Conservation (phyloP, 1,139 yeast genomes). For the Zygosaccharomyces sapae region DNA sequence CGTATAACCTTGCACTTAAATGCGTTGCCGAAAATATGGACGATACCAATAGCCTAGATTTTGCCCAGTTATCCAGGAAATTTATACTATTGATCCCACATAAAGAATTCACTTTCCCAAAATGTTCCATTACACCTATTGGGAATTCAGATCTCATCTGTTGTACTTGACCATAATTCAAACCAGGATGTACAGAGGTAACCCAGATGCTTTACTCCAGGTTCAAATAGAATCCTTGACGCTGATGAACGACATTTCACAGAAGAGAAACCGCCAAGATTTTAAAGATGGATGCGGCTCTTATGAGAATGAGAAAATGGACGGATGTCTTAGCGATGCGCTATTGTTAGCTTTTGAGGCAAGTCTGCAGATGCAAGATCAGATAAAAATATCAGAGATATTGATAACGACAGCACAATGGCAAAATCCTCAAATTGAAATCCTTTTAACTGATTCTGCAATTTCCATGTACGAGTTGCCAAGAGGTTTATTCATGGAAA, state of each 20-base stretch:
- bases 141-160: slow-evolving; percentile 19
- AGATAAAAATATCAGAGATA: slow-evolving; percentile 8
- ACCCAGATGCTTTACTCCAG: neutral
- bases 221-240: slow-evolving; percentile 4
- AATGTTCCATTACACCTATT: slow-evolving; percentile 20
- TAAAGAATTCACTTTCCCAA: slow-evolving; percentile 19
- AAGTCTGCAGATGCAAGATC: slow-evolving; percentile 8
- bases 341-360: slow-evolving; percentile 8
- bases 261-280: slow-evolving; percentile 3
- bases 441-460: slow-evolving; percentile 5
- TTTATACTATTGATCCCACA: slow-evolving; percentile 21
- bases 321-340: slow-evolving; percentile 12
- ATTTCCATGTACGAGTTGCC: slow-evolving; percentile 3
- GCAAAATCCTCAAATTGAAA: slow-evolving; percentile 6
- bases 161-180: slow-evolving; percentile 8
- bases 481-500: slow-evolving; percentile 5
- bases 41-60: slow-evolving; percentile 1
- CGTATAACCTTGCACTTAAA: slow-evolving; percentile 25
- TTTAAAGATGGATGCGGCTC: slow-evolving; percentile 1
- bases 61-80: slow-evolving; percentile 13
- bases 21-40: slow-evolving; percentile 9
- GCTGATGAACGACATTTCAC: slow-evolving; percentile 3
- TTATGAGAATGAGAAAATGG: slow-evolving; percentile 3
- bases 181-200: neutral
- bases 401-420: slow-evolving; percentile 5